A percentile compares a stretch with the other conserved stretches of the same genome.
phyloP scores from a whole-genome alignment of 768 basidiomycete genomes.

The Udeniomyces megalosporus region DNA sequence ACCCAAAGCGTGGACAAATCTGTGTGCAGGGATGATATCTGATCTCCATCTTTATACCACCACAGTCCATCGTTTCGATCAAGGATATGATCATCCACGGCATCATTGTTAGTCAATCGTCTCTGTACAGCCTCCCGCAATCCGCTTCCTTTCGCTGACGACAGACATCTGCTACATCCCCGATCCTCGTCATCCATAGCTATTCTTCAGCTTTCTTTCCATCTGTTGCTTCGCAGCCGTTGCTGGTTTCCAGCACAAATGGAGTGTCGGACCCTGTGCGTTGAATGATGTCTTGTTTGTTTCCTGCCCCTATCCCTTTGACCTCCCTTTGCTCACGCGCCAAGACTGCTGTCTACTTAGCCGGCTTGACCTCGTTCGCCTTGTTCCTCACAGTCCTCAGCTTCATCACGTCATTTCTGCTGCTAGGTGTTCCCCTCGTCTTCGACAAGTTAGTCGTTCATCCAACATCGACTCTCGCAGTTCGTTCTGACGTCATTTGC shows the following conservation, averaged over 20 bases:
- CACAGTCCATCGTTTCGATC: no score
- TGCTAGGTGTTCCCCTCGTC: constrained; percentile 45
- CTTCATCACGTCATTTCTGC: constrained; percentile 55
- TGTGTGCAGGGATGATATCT: no score
- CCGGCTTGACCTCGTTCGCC: constrained; percentile 72
- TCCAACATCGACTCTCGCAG: neutral
- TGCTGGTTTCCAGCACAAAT: constrained; percentile 73
- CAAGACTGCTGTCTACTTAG: constrained; percentile 32
- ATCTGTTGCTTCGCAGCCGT: constrained; percentile 84
- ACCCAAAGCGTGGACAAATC: no score
- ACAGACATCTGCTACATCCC: no score
- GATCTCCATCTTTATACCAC: no score
- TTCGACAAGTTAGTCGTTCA: constrained; percentile 24
- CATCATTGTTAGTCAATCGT: no score
- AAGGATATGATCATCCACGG: no score
- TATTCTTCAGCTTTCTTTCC: constrained; percentile 83
- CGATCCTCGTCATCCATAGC: constrained; percentile 30
- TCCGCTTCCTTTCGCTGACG: no score
- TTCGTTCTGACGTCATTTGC: neutral
- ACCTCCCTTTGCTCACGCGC: neutral
- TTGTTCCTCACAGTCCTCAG: constrained; percentile 59
- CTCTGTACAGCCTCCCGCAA: no score
- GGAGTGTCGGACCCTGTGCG: constrained; percentile 71
- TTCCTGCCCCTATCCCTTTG: neutral
- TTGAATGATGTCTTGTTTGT: constrained; percentile 20